Base-by-base conservation (phyloP, 805 yeast genomes). In the Suhomyces emberorum region DNA sequence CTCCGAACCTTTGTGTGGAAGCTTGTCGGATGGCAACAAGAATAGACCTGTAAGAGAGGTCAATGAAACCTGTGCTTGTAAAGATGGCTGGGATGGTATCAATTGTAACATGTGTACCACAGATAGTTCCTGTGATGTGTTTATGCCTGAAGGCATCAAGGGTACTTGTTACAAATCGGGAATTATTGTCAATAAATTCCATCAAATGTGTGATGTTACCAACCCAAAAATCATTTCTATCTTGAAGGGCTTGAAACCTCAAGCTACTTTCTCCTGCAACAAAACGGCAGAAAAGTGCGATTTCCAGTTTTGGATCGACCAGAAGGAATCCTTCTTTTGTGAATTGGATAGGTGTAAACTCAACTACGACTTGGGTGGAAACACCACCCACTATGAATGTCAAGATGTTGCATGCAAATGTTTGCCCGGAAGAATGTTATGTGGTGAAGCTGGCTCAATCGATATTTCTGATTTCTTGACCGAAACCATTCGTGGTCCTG, bases 231-330 rank as follows among this genome's bases (percentile, higher is more conserved):
- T 93, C 46, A 69, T 88, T 28, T 79, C 82, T 39, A 82, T 91
- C 31, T 68, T 93, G 46, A 69, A 79, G 12, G 96, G 96, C 0
- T 76, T 79, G 58, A 74, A 72, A 35, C 98, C 98, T 2, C 95
- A 91, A 54, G 96, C 87, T 3, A 88, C 96, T 0, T 91, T 93
- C 61, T 76, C 88, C 26, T 93, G 98, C 66, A 80, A 86, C 54
- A 77, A 70, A 49, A 73, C 83, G 1, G 65, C 77, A 0, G 73
- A 63, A 12, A 60, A 59, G 8, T 93, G 98, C 63, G 80, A 88
- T 56, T 88, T 93, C 63, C 98, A 93, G 60, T 88, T 93, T 55
- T 93, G 98, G 98, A 87, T 93, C 45, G 96, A 82, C 48, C 78
- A 88, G 57, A 66, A 72, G 30, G 98, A 93, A 58, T 82, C 95